These are phyloP conservation scores for Funneliformis caledonium DNA, from an alignment of 371 early-diverging fungal genomes.

Conservation along the genomic window DNA sequence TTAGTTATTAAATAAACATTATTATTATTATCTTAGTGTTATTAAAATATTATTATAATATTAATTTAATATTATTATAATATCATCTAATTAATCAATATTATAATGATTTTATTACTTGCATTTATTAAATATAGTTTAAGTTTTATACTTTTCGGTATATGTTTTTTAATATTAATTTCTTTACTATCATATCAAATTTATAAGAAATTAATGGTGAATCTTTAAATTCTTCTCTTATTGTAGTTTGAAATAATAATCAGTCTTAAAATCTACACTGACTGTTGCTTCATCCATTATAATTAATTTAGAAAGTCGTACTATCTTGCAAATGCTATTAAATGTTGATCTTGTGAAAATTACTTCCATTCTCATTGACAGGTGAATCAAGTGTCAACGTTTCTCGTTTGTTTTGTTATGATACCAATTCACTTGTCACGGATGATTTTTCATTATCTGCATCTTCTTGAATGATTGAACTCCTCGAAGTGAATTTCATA, in stretches of 20 bases:
- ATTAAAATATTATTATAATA: too few species aligned
- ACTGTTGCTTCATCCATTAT: conserved; percentile 86
- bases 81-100: too few species aligned
- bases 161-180: too few species aligned
- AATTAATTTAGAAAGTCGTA: conserved; percentile 66
- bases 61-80: too few species aligned
- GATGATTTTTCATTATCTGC: neutral
- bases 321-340: conserved; percentile 79
- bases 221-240: conserved; percentile 63
- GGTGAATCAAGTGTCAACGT: conserved; percentile 48
- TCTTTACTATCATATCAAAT: too few species aligned
- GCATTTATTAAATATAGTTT: too few species aligned
- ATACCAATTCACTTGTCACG: neutral
- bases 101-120: too few species aligned
- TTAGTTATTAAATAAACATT: too few species aligned
- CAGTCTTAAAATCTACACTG: conserved; percentile 70
- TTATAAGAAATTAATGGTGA: too few species aligned
- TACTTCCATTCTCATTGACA: conserved; percentile 71
- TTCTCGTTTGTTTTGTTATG: neutral
- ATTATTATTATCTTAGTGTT: too few species aligned
- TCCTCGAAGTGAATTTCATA: conserved; percentile 69
- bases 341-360: conserved; percentile 80
- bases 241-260: conserved; percentile 67
- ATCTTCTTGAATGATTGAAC: conserved; percentile 51
- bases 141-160: too few species aligned